Conservation (phyloP, 306 rosid genomes). For the Rubus idaeus region DNA sequence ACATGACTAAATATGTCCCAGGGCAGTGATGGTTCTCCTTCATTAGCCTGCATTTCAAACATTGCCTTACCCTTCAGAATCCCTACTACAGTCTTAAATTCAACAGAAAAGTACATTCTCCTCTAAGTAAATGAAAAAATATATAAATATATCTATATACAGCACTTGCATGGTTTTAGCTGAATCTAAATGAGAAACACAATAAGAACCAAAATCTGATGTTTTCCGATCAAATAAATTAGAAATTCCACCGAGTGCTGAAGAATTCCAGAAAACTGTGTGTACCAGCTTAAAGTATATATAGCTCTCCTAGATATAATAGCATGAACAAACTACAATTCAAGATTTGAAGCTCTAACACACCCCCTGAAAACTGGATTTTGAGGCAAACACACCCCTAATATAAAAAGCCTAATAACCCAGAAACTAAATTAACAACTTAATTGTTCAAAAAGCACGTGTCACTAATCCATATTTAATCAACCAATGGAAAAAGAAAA, state of each 20-base stretch:
- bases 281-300: no score
- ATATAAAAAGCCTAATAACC: background rate
- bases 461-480: background rate
- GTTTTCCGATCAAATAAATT: no score
- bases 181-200: no score
- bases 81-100: conserved; percentile 8
- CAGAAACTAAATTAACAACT: background rate
- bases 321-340: background rate
- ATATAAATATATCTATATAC: no score
- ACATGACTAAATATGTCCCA: conserved; percentile 56
- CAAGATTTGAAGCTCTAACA: background rate
- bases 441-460: background rate
- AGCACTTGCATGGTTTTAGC: no score
- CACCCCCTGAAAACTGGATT: no score
- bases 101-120: background rate
- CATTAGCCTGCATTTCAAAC: conserved; percentile 59
- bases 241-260: no score
- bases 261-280: no score
- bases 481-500: background rate
- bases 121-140: no score
- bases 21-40: conserved; percentile 44
- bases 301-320: background rate
- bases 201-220: no score
- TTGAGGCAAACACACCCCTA: no score
- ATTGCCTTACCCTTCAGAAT: conserved; percentile 23